These are phyloP conservation scores for Parachaetomium inaequale DNA, from an alignment of 495 filamentous ascomycete genomes.

Conservation along the genomic window DNA sequence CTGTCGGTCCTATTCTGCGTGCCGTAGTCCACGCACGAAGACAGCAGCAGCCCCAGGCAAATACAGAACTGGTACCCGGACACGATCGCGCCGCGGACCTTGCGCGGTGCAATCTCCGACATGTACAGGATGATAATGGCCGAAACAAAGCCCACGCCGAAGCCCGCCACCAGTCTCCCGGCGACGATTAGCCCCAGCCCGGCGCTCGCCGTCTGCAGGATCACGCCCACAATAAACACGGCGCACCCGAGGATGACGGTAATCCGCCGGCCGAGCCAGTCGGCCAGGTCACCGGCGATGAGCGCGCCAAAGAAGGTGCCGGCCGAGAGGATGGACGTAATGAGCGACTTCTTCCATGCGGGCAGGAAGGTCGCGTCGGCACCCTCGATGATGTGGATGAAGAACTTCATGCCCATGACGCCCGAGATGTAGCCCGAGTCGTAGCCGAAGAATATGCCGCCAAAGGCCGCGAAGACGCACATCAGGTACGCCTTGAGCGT, in stretches of 20 bases:
- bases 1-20: constrained; percentile 62
- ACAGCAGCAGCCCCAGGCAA: constrained; percentile 67
- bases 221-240: constrained; percentile 62
- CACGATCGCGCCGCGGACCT: constrained; percentile 68
- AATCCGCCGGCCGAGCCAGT: constrained; percentile 62
- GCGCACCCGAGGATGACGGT: constrained; percentile 63
- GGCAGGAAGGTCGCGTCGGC: constrained; percentile 30
- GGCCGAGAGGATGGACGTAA: constrained; percentile 62
- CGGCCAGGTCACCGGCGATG: constrained; percentile 64
- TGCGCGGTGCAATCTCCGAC: constrained; percentile 63
- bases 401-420: constrained; percentile 54
- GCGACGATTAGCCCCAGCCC: constrained; percentile 46
- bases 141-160: constrained; percentile 68
- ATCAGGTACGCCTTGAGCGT: constrained; percentile 63
- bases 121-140: constrained; percentile 73
- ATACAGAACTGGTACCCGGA: constrained; percentile 76
- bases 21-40: constrained; percentile 66
- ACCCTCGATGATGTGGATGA: constrained; percentile 47
- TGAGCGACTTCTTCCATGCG: constrained; percentile 55
- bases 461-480: constrained; percentile 65
- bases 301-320: constrained; percentile 68
- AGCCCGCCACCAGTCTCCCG: constrained; percentile 50
- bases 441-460: constrained; percentile 64
- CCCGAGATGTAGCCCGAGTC: constrained; percentile 63
- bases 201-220: constrained; percentile 51